Evolutionary conservation across 768 basidiomycete genomes (phyloP).

Genomic region (Multifurca ochricompacta): DNA sequence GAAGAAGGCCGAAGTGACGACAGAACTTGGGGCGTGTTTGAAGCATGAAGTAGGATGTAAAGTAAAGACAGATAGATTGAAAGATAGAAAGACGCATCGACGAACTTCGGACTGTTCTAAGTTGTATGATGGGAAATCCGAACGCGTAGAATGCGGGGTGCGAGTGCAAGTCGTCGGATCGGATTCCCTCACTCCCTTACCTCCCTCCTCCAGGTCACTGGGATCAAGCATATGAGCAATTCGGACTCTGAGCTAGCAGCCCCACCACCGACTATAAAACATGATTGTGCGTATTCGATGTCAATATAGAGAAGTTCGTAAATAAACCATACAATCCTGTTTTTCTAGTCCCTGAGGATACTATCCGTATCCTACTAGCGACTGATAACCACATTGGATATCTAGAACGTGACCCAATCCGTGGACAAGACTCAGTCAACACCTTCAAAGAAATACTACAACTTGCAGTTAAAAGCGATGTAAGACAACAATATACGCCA

Average conservation of each 20-base stretch:
- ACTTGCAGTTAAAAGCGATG: slow-evolving; percentile 81
- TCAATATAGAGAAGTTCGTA: background rate
- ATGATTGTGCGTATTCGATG: slow-evolving; percentile 4
- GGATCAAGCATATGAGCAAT: too few relatives aligned
- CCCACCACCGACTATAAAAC: slow-evolving; percentile 7
- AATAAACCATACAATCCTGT: background rate
- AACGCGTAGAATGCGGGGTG: too few relatives aligned
- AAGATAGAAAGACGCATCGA: slow-evolving; percentile 92
- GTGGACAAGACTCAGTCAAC: slow-evolving; percentile 92
- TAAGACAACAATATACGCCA: slow-evolving; percentile 30
- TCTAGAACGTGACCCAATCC: slow-evolving; percentile 86
- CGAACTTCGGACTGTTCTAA: slow-evolving; percentile 88
- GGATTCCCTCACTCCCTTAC: too few relatives aligned
- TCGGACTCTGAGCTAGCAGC: background rate
- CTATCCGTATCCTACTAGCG: slow-evolving; percentile 77
- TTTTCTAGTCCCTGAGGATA: slow-evolving; percentile 47
- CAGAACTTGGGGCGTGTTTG: slow-evolving; percentile 68
- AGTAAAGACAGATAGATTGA: slow-evolving; percentile 67
- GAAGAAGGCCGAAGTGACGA: slow-evolving; percentile 93
- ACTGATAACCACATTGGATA: slow-evolving; percentile 97
- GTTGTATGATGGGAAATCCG: slow-evolving; percentile 30
- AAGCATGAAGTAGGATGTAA: slow-evolving; percentile 73
- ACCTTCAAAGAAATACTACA: slow-evolving; percentile 93
- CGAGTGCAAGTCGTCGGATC: too few relatives aligned
- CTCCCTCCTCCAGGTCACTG: too few relatives aligned